These are phyloP conservation scores for Cytospora leucostoma DNA, from an alignment of 2,329 filamentous ascomycete genomes.

Conservation along the genomic window DNA sequence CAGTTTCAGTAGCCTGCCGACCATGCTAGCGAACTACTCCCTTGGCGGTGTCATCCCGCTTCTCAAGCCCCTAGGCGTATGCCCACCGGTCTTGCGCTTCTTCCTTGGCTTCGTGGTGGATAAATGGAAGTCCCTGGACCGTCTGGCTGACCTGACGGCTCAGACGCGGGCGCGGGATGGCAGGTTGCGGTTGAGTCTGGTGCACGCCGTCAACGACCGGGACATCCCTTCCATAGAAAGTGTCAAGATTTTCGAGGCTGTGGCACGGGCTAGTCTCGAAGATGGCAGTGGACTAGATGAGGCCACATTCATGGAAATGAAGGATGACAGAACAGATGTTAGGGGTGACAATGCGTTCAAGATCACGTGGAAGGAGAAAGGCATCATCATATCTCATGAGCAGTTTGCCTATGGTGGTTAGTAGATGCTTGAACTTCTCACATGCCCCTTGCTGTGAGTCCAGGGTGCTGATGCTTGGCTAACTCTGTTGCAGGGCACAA, in stretches of 20 bases:
- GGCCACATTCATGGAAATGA: constrained; percentile 39
- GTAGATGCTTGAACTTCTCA: constrained; percentile 30
- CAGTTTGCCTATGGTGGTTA: constrained; percentile 57
- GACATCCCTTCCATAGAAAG: constrained; percentile 79
- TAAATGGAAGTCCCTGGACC: constrained; percentile 72
- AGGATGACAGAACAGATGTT: constrained; percentile 46
- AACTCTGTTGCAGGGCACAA: constrained; percentile 62
- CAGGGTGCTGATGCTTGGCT: neutral
- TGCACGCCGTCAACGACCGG: constrained; percentile 79
- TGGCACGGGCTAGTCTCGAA: constrained; percentile 53
- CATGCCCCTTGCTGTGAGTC: neutral
- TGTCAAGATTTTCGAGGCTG: constrained; percentile 62
- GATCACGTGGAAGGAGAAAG: constrained; percentile 45
- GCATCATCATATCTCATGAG: constrained; percentile 56
- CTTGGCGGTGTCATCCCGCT: constrained; percentile 78
- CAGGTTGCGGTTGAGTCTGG: constrained; percentile 64
- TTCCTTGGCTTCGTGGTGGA: constrained; percentile 71
- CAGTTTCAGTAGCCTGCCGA: constrained; percentile 73
- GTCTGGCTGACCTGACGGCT: constrained; percentile 60
- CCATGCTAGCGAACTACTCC: constrained; percentile 74
- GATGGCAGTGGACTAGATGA: constrained; percentile 42
- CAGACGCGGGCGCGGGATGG: constrained; percentile 48
- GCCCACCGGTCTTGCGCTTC: constrained; percentile 63
- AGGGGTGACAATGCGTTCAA: constrained; percentile 52
- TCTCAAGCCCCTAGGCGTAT: constrained; percentile 70